phyloP scores from a whole-genome alignment of 371 early-diverging fungal species.

The Mycotypha africana region DNA sequence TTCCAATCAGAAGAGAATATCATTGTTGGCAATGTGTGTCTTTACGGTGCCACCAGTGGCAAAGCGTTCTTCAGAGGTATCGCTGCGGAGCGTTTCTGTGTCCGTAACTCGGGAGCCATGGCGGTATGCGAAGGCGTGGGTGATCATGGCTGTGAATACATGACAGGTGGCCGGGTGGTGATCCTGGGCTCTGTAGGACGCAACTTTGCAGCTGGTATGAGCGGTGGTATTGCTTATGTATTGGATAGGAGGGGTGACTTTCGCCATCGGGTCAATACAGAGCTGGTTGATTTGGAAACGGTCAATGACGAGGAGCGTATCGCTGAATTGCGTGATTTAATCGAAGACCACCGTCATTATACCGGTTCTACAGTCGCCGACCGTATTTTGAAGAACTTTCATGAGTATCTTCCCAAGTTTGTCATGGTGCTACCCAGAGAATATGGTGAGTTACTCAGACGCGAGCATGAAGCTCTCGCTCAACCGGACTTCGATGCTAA shows the following conservation, averaged over 20 bases:
- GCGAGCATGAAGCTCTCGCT: slow-evolving; percentile 43
- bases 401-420: slow-evolving; percentile 65
- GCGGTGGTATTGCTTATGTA: slow-evolving; percentile 91
- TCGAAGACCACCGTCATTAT: slow-evolving; percentile 74
- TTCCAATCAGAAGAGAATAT: slow-evolving; percentile 86
- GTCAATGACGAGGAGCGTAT: slow-evolving; percentile 74
- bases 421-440: slow-evolving; percentile 93
- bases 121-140: slow-evolving; percentile 96
- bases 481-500: slow-evolving; percentile 24
- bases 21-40: slow-evolving; percentile 93
- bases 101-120: slow-evolving; percentile 95
- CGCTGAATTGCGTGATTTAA: slow-evolving; percentile 63
- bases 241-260: slow-evolving; percentile 59
- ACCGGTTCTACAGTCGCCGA: slow-evolving; percentile 82
- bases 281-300: slow-evolving; percentile 85
- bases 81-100: slow-evolving; percentile 97
- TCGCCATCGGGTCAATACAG: slow-evolving; percentile 68
- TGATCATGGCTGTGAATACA: slow-evolving; percentile 98
- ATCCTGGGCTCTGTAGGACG: slow-evolving; percentile 82
- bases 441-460: slow-evolving; percentile 73
- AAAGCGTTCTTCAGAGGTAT: slow-evolving; percentile 89
- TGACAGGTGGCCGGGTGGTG: slow-evolving; percentile 91
- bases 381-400: slow-evolving; percentile 66
- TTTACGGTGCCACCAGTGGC: slow-evolving; percentile 96
- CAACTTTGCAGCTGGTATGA: slow-evolving; percentile 97